A percentile compares a stretch with the other conserved stretches of the same genome.
phyloP scores from a whole-genome alignment of 805 yeast genomes.

The Nakazawaea wyomingensis region DNA sequence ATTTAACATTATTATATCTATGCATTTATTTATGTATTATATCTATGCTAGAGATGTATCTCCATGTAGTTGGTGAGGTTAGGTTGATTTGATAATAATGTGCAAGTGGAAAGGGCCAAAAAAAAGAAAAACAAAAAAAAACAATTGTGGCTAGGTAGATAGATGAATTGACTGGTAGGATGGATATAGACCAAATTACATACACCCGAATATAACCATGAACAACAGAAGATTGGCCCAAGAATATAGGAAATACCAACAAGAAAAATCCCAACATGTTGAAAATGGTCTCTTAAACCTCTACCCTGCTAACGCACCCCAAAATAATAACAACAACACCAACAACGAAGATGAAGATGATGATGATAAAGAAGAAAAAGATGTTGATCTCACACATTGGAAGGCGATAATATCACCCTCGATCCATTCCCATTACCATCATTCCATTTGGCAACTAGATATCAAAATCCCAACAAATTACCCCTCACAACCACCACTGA shows the following conservation, averaged over 20 bases:
- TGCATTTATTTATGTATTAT: no score
- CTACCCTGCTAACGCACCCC: conserved; percentile 29
- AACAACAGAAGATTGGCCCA: conserved; percentile 31
- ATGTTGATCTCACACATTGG: conserved; percentile 33
- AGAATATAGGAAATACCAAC: conserved; percentile 28
- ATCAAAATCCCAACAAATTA: conserved; percentile 43
- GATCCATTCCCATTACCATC: conserved; percentile 43
- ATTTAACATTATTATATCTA: no score
- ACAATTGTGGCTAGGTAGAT: no score
- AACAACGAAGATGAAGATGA: conserved; percentile 27
- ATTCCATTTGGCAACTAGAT: conserved; percentile 44
- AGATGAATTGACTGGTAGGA: no score
- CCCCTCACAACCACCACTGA: conserved; percentile 55
- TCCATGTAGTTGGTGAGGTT: no score
- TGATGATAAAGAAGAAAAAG: no score
- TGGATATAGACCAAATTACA: neutral
- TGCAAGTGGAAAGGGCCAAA: neutral
- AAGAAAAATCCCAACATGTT: conserved; percentile 19
- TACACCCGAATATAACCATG: no score
- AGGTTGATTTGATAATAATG: no score
- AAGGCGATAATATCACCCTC: conserved; percentile 29
- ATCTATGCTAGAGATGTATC: no score
- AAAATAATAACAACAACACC: neutral
- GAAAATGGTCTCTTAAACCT: conserved; percentile 32
- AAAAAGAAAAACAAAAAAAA: neutral